Conservation (phyloP, 129 eudicot genomes). For the Tagetes patula region DNA sequence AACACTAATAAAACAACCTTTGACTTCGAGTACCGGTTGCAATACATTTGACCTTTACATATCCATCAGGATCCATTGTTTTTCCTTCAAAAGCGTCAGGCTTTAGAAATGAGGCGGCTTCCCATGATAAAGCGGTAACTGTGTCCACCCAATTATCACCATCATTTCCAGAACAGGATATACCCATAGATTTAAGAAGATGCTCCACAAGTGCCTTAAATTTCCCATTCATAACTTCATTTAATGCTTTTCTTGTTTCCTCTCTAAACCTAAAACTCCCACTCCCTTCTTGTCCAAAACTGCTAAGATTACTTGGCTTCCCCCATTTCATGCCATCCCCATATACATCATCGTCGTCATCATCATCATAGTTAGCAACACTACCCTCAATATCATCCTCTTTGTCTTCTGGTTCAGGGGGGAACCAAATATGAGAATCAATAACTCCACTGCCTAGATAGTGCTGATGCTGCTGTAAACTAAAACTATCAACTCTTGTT, state of each 20-base stretch:
- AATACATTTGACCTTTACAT: conserved; percentile 84
- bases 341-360: conserved; percentile 53
- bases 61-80: conserved; percentile 85
- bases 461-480: conserved; percentile 23
- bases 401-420: conserved; percentile 74
- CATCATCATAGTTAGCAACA: conserved; percentile 59
- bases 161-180: conserved; percentile 36
- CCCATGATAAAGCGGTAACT: conserved; percentile 83
- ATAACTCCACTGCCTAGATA: conserved; percentile 35
- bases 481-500: conserved; percentile 27
- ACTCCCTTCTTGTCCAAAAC: conserved; percentile 56
- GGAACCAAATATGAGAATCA: conserved; percentile 67
- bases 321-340: conserved; percentile 65
- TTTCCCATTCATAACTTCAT: conserved; percentile 72
- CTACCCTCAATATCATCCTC: conserved; percentile 64
- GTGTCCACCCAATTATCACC: conserved; percentile 73
- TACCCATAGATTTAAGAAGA: conserved; percentile 60
- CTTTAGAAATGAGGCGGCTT: conserved; percentile 81
- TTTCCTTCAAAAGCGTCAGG: conserved; percentile 71
- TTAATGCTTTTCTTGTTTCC: conserved; percentile 59
- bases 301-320: conserved; percentile 58
- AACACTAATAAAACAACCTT: conserved; percentile 46
- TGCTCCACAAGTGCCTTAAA: conserved; percentile 66
- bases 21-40: conserved; percentile 65
- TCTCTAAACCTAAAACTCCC: conserved; percentile 53